Conservation (phyloP, 2,329 filamentous ascomycete species). For the Fusarium beomiforme region DNA sequence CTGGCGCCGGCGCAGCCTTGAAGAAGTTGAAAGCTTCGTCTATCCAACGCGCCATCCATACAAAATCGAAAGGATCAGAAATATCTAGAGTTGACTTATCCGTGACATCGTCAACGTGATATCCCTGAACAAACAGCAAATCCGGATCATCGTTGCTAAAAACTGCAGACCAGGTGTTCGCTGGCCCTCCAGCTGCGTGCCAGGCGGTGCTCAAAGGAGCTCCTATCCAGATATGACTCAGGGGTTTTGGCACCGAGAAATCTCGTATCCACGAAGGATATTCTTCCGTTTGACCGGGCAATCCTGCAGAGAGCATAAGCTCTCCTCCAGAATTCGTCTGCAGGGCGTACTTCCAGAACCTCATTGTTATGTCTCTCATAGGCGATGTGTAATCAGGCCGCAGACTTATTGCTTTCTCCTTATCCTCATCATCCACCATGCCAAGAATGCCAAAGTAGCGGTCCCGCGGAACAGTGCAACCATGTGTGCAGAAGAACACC, state of each 20-base stretch:
- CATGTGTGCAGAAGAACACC: background rate
- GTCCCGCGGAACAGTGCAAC: background rate
- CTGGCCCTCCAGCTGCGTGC: background rate
- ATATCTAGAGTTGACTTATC: background rate
- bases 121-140: background rate
- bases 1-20: accelerated
- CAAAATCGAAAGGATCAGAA: accelerated
- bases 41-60: accelerated
- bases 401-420: background rate
- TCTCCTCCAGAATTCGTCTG: background rate
- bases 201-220: background rate
- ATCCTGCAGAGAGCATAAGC: background rate
- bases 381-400: background rate
- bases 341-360: constrained; percentile 6
- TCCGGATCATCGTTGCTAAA: background rate
- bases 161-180: background rate
- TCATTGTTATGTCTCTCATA: background rate
- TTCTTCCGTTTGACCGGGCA: background rate
- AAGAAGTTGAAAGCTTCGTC: background rate
- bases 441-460: constrained; percentile 14
- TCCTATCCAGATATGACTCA: background rate
- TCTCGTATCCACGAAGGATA: constrained; percentile 16
- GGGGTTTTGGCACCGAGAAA: background rate
- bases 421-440: background rate
- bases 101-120: background rate